Percentiles rank a stretch among this genome's conserved stretches.
Conservation (phyloP, 495 filamentous ascomycete species). For the Tuber melanosporum region DNA sequence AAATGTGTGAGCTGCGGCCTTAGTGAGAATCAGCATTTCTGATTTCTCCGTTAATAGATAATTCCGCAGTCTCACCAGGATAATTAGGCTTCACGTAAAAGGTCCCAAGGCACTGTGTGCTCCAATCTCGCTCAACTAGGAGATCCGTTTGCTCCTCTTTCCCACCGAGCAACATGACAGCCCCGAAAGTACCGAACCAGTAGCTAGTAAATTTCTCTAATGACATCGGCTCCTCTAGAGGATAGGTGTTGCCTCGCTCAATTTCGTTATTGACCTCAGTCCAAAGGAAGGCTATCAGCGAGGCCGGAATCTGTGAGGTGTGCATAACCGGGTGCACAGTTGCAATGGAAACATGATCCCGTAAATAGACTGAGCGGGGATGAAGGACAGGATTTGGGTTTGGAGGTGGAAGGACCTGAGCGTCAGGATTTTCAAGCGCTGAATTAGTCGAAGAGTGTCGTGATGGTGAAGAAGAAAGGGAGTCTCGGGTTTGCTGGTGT, state of each 20-base stretch:
- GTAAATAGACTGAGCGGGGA: conserved; percentile 78
- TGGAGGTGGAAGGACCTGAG: conserved; percentile 26
- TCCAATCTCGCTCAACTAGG: conserved; percentile 61
- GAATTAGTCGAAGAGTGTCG: conserved; percentile 40
- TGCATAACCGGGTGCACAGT: conserved; percentile 84
- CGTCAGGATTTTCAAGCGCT: conserved; percentile 30
- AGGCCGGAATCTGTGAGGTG: conserved; percentile 62
- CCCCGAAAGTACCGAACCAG: conserved; percentile 94
- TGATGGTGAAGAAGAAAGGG: conserved; percentile 31
- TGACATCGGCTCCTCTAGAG: conserved; percentile 75
- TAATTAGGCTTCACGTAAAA: conserved; percentile 99
- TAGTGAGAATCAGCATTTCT: conserved; percentile 9
- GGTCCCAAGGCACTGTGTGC: conserved; percentile 76
- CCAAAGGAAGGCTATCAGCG: conserved; percentile 70
- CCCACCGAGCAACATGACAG: conserved; percentile 81
- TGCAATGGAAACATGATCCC: conserved; percentile 82
- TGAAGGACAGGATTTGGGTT: conserved; percentile 46
- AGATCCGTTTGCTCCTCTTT: conserved; percentile 44
- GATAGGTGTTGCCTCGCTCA: conserved; percentile 92
- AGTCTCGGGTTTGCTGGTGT: conserved; percentile 37
- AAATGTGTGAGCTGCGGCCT: conserved; percentile 85
- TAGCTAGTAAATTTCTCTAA: conserved; percentile 72
- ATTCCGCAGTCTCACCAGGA: conserved; percentile 49
- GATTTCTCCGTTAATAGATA: not conserved
- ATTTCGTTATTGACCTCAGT: conserved; percentile 91